Conservation (phyloP, 768 basidiomycete genomes). For the Dictyophora rubrovolvata region DNA sequence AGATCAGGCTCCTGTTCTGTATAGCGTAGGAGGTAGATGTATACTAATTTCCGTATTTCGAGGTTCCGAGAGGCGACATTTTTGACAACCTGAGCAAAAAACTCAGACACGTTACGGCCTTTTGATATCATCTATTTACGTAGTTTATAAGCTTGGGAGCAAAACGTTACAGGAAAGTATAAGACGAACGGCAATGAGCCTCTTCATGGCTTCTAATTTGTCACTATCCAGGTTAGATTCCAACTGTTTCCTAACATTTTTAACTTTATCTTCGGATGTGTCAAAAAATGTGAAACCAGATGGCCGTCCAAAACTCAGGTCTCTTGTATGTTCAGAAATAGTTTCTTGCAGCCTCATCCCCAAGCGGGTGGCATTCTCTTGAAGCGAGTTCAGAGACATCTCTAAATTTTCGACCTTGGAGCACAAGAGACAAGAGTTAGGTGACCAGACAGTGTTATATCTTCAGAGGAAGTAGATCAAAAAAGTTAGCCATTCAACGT, state of each 20-base stretch:
- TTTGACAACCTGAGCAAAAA: slow-evolving; percentile 96
- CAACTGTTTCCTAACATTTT: slow-evolving; percentile 76
- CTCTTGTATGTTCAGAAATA: slow-evolving; percentile 70
- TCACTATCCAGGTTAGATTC: slow-evolving; percentile 85
- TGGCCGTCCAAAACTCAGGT: slow-evolving; percentile 50
- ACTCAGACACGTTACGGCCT: slow-evolving; percentile 80
- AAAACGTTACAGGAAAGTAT: neutral
- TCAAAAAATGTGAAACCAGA: slow-evolving; percentile 54
- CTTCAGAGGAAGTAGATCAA: too few species aligned
- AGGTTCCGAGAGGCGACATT: slow-evolving; percentile 89
- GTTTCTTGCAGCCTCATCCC: slow-evolving; percentile 79
- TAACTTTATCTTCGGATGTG: slow-evolving; percentile 66
- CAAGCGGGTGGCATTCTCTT: slow-evolving; percentile 76
- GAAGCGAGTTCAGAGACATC: slow-evolving; percentile 27
- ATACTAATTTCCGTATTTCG: slow-evolving; percentile 93
- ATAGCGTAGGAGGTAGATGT: slow-evolving; percentile 93
- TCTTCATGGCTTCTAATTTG: slow-evolving; percentile 90
- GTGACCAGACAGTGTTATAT: too few species aligned
- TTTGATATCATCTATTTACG: slow-evolving; percentile 77
- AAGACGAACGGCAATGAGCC: slow-evolving; percentile 75
- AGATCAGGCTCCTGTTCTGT: slow-evolving; percentile 92
- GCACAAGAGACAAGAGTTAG: too few species aligned
- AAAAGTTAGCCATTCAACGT: too few species aligned
- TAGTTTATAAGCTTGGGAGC: neutral
- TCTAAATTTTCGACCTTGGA: neutral